These are phyloP conservation scores for Cladorrhinum sp. DNA, from an alignment of 2,329 filamentous ascomycete genomes.

Conservation along the genomic window DNA sequence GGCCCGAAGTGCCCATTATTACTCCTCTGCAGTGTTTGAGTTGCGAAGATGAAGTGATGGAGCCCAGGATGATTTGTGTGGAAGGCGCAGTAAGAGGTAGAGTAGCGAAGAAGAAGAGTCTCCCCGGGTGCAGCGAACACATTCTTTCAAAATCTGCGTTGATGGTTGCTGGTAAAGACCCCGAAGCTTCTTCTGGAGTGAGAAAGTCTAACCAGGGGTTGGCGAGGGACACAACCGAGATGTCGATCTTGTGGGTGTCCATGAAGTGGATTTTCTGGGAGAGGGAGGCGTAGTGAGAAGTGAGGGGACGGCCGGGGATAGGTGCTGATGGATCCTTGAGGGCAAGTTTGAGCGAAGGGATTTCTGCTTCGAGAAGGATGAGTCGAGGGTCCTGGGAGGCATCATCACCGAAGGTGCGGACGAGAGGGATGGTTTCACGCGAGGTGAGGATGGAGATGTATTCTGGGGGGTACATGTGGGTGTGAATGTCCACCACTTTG, in stretches of 20 bases:
- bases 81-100: conserved; percentile 69
- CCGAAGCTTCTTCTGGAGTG: conserved; percentile 50
- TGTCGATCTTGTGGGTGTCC: conserved; percentile 76
- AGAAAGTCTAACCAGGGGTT: conserved; percentile 96
- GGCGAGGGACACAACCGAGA: conserved; percentile 82
- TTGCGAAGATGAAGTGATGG: conserved; percentile 60
- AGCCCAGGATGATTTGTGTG: conserved; percentile 56
- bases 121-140: conserved; percentile 63
- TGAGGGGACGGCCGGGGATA: conserved; percentile 76
- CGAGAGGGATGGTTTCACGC: conserved; percentile 63
- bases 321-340: conserved; percentile 53
- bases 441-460: conserved; percentile 61
- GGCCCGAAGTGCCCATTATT: conserved; percentile 79
- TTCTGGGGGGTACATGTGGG: conserved; percentile 65
- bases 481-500: conserved; percentile 63
- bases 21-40: conserved; percentile 76
- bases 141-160: conserved; percentile 75
- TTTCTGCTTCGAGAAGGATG: conserved; percentile 50
- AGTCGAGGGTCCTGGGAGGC: conserved; percentile 49
- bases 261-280: conserved; percentile 81
- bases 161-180: conserved; percentile 52
- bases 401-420: conserved; percentile 60
- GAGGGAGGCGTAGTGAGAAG: conserved; percentile 78
- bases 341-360: conserved; percentile 32
- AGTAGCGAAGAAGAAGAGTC: conserved; percentile 79